These are phyloP conservation scores for Neospora caninum DNA, from an alignment of 169 alveolate genomes.

Conservation along the genomic window DNA sequence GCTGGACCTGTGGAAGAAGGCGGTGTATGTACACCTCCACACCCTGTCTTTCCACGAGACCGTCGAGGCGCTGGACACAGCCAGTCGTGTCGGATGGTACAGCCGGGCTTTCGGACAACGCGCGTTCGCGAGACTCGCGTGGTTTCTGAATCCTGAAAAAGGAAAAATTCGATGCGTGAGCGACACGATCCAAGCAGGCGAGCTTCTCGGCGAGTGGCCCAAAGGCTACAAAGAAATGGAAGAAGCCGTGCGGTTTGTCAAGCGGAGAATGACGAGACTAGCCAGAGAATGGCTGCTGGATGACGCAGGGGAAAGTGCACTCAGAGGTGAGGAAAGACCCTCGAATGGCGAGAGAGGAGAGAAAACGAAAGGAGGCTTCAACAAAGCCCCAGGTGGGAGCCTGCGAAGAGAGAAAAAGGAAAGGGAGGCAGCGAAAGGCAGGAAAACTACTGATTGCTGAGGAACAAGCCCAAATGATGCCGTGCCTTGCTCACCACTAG, in stretches of 20 bases:
- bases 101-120: background rate
- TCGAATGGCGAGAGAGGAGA: background rate
- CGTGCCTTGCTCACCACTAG: too few relatives aligned
- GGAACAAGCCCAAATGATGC: too few relatives aligned
- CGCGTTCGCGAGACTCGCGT: background rate
- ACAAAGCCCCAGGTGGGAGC: too few relatives aligned
- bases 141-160: background rate
- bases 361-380: too few relatives aligned
- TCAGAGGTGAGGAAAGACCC: constrained; percentile 14
- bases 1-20: background rate
- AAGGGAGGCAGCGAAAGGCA: too few relatives aligned
- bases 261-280: background rate
- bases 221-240: background rate
- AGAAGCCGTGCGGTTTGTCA: background rate
- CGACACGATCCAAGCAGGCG: background rate
- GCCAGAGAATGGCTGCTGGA: background rate
- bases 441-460: too few relatives aligned
- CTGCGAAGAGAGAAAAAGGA: too few relatives aligned
- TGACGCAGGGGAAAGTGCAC: constrained; percentile 19
- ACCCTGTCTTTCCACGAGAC: background rate
- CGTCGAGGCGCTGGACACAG: background rate
- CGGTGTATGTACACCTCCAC: background rate
- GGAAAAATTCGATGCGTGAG: background rate
- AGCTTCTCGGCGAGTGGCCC: background rate
- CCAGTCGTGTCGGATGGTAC: background rate